Base-by-base conservation (phyloP, 2,329 filamentous ascomycete species). In the Aspergillus pseudoglaucus region DNA sequence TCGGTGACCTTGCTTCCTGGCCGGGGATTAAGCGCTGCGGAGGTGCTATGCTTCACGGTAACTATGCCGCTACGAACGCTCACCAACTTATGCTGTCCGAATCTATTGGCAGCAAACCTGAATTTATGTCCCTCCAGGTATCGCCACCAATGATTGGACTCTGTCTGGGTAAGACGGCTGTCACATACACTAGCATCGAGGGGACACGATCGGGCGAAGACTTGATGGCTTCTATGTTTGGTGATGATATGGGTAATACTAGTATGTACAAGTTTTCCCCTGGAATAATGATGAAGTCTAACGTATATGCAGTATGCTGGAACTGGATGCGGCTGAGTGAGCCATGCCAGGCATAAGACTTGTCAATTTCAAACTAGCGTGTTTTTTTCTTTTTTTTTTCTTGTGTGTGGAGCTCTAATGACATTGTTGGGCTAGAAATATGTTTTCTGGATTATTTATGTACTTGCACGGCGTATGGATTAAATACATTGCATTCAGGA, bases 1-100 rank as follows among this genome's bases (percentile, higher is more conserved):
- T 81, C 20, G 87, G 87, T 14, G 87, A 91, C 61, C 71, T 87
- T 14, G 79, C 78, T 27, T 71, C 74, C 42, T 90, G 87, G 87
- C 79, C 83, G 0, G 87, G 86, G 39, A 89, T 91, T 70, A 90
- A 89, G 73, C 83, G 87, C 40, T 88, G 84, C 58, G 87, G 87
- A 20, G 80, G 75, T 14, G 87, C 87, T 30, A 87, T 90, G 78
- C 80, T 86, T 60, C 82, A 84, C 74, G 87, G 86, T 33, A 79
- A 83, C 59, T 75, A 78, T 51, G 79, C 79, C 3, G 85, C 81
- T 6, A 67, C 76, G 46, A 90, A 90, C 61, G 77, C 86, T 46
- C 78, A 87, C 67, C 79, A 85, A 66, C 69, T 75, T 20, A 81
- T 87, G 61, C 63, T 80, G 40, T 60, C 70, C 46, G 63, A 73